A percentile compares a stretch with the other conserved stretches of the same genome.
Evolutionary conservation across 2,329 filamentous ascomycete species (phyloP).

Genomic region (Madurella mycetomatis): DNA sequence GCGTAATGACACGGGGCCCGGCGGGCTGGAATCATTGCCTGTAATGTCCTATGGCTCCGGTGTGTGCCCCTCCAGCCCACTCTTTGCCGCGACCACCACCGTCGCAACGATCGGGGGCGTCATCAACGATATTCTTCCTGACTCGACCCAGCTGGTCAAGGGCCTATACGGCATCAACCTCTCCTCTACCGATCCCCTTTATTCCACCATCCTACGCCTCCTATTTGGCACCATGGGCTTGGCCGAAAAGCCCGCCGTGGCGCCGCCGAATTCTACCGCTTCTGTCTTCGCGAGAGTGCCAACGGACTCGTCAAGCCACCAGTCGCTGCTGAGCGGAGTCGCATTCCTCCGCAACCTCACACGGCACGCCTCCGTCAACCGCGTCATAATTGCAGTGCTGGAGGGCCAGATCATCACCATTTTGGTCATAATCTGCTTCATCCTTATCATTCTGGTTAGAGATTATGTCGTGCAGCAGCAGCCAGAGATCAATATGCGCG

Average conservation of each 20-base stretch:
- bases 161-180: slow-evolving; percentile 31
- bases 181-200: slow-evolving; percentile 31
- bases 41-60: slow-evolving; percentile 20
- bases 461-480: slow-evolving; percentile 99
- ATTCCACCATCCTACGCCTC: slow-evolving; percentile 31
- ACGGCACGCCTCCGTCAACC: slow-evolving; percentile 67
- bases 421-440: slow-evolving; percentile 87
- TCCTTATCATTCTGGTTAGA: slow-evolving; percentile 91
- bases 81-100: slow-evolving; percentile 37
- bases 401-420: slow-evolving; percentile 94
- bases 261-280: slow-evolving; percentile 24
- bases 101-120: slow-evolving; percentile 34
- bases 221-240: slow-evolving; percentile 26
- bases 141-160: slow-evolving; percentile 27
- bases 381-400: slow-evolving; percentile 72
- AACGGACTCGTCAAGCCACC: slow-evolving; percentile 24
- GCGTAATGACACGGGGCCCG: background rate
- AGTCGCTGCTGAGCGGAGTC: slow-evolving; percentile 54
- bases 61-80: slow-evolving; percentile 38
- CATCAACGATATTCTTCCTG: slow-evolving; percentile 34
- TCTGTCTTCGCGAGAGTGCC: slow-evolving; percentile 20
- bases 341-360: slow-evolving; percentile 59
- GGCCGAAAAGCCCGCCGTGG: slow-evolving; percentile 20
- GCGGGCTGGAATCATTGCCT: slow-evolving; percentile 7
- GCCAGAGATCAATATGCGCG: slow-evolving; percentile 80